Evolutionary conservation across 306 rosid genomes (phyloP), one percentile per base, ranked within the genome.

Genomic region (Rubus parviflorus): DNA sequence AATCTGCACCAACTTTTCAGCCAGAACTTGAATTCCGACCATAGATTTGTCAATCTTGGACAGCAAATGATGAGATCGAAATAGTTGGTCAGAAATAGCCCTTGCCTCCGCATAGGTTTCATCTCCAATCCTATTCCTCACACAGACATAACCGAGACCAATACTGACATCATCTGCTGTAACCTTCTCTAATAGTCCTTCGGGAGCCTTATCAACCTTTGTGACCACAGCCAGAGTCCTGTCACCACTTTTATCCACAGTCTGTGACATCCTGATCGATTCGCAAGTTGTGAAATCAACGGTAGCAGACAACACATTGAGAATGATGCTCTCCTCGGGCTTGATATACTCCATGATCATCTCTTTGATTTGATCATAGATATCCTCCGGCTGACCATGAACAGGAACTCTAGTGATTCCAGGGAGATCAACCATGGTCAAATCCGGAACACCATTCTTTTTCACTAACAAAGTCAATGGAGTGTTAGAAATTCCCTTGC

Each of bases 91-190:
- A 25, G 66, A 25, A 4, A 0, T 10, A 22, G 78, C 80, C 78
- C 70, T 77, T 8, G 64, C 77, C 53, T 73, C 76, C 69, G 52
- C 65, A 58, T 23, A 22, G 2, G 65, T 58, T 12, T 58, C 65
- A 58, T 58, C 65, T 22, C 65, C 65, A 54, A 54, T 54, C 12
- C 61, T 30, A 12, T 54, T 54, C 61, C 61, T 54, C 25, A 54
- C 60, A n/a, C 61, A 54, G 0, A 54, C 30, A n/a, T 54, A 54
- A 54, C 61, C 61, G 15, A 54, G 61, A 19, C 61, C 61, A n/a
- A n/a, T n/a, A 5, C 57, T 15, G 5, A 51, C 57, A 51, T 51
- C 57, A 51, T 51, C 57, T 17, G 20, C 57, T 51, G 25, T 54
- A 19, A 54, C 61, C 61, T 54, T 54, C 12, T 54, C 61, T 7